Base-by-base conservation (phyloP, 805 yeast species). In the Candida silvatica region DNA sequence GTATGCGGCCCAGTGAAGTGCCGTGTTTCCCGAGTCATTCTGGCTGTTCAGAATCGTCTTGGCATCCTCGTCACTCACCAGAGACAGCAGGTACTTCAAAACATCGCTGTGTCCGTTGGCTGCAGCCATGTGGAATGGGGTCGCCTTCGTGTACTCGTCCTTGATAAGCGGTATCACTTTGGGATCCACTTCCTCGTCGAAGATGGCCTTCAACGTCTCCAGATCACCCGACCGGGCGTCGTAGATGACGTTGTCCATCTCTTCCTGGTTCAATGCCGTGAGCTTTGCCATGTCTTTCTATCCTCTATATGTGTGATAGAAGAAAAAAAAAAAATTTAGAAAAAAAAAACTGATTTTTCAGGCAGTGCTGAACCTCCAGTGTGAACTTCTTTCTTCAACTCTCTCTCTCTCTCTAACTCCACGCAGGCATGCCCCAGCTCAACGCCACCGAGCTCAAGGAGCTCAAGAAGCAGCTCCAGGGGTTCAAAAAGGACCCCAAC, bases 1-100 rank as follows among this genome's bases (percentile, higher is more conserved):
- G 44, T 77, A 71, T 1, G 94, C 71, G 1, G 97, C 97, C 99
- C 99, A 92, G 56, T 92, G 97, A 43, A 92, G 66, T 1, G 97
- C 82, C 0, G 98, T 88, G 56, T 92, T 92, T 2, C 97, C 98
- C 16, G 81, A 74, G 33, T 74, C 81, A 53, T 92, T 92, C 37
- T 64, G 67, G 15, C 58, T 49, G 40, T 74, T 69, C 15, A 76
- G 67, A 27, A 71, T 56, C 12, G 46, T 42, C n/a, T 53, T 57
- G 12, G 74, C 73, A 7, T 74, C 68, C 6, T 56, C 61, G 22
- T 62, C 55, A 1, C 68, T 48, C 4, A 77, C 38, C 20, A 74
- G 50, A 0, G 71, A 61, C 22, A 86, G 51, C 18, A 87, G 55
- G 46, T 69, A 81, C 47, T 71, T 59, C 18, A 83, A 71, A 4